phyloP scores from a whole-genome alignment of 768 basidiomycete species.

The Lentinula boryana region DNA sequence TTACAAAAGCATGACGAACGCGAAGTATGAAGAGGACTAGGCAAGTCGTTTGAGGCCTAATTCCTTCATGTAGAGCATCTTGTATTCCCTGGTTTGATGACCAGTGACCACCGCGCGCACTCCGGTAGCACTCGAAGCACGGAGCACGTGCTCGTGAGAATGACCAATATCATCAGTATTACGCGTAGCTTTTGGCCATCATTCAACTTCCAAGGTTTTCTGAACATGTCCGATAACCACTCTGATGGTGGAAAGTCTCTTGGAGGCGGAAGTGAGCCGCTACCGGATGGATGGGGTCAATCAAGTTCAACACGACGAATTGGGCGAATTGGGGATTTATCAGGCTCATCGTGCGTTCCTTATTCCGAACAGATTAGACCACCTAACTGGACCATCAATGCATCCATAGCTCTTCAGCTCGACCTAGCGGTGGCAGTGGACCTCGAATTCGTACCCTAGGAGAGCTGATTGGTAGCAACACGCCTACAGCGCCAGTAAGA shows the following conservation, averaged over 20 bases:
- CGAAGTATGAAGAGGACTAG: too few relatives aligned
- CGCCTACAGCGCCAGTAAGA: slow-evolving; percentile 10
- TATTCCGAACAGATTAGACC: not conserved
- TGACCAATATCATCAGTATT: not conserved
- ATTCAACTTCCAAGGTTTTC: not conserved
- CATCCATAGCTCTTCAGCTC: not conserved
- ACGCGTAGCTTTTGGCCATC: not conserved
- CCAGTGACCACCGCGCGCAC: too few relatives aligned
- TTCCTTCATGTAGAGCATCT: too few relatives aligned
- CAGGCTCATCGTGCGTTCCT: slow-evolving; percentile 20
- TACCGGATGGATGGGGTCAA: slow-evolving; percentile 41
- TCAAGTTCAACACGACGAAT: slow-evolving; percentile 33
- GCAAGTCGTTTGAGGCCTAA: too few relatives aligned
- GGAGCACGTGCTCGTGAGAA: not conserved
- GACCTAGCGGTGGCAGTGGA: slow-evolving; percentile 15
- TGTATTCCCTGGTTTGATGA: too few relatives aligned
- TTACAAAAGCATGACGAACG: too few relatives aligned
- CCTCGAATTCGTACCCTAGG: slow-evolving; percentile 30
- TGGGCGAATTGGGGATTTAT: slow-evolving; percentile 52
- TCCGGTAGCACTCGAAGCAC: not conserved
- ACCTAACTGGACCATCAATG: not conserved
- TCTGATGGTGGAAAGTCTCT: slow-evolving; percentile 37
- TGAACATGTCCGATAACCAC: slow-evolving; percentile 14
- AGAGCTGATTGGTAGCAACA: slow-evolving; percentile 18
- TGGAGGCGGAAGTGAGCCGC: slow-evolving; percentile 42